phyloP scores from a whole-genome alignment of 352 stramenopile genomes.

The Phytophthora megakarya region DNA sequence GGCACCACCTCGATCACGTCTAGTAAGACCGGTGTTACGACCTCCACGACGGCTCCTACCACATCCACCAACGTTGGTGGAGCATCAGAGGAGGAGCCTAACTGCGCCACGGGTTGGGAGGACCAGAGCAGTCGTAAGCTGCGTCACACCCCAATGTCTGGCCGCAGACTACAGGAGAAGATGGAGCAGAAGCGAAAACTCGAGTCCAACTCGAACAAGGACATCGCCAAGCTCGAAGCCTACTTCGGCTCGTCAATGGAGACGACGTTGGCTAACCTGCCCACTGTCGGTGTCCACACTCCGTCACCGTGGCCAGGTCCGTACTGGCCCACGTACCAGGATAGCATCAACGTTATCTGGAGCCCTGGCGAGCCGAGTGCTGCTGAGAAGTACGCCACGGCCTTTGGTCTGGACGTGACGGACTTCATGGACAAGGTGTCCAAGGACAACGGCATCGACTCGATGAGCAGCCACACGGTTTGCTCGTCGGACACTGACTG shows the following conservation, averaged over 20 bases:
- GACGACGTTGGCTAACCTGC: constrained; percentile 27
- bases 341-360: constrained; percentile 63
- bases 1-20: not conserved
- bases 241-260: constrained; percentile 36
- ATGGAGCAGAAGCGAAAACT: constrained; percentile 22
- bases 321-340: constrained; percentile 70
- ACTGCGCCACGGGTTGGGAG: constrained; percentile 35
- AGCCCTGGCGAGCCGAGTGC: constrained; percentile 21
- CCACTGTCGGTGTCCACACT: constrained; percentile 17
- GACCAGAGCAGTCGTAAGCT: constrained; percentile 30
- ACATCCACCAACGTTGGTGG: constrained; percentile 10
- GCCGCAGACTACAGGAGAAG: constrained; percentile 18
- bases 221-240: constrained; percentile 34
- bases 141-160: constrained; percentile 22
- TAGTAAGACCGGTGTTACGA: constrained; percentile 7
- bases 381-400: constrained; percentile 52
- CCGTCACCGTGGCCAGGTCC: constrained; percentile 48
- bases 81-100: constrained; percentile 16
- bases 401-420: constrained; percentile 44
- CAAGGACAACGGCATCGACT: constrained; percentile 39
- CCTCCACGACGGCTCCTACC: constrained; percentile 11
- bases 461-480: constrained; percentile 24
- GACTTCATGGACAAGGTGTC: constrained; percentile 50
- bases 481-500: constrained; percentile 42
- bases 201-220: constrained; percentile 21